Evolutionary conservation across 1,284 basidiomycete genomes (phyloP).

Genomic region (Agaricales sp.): DNA sequence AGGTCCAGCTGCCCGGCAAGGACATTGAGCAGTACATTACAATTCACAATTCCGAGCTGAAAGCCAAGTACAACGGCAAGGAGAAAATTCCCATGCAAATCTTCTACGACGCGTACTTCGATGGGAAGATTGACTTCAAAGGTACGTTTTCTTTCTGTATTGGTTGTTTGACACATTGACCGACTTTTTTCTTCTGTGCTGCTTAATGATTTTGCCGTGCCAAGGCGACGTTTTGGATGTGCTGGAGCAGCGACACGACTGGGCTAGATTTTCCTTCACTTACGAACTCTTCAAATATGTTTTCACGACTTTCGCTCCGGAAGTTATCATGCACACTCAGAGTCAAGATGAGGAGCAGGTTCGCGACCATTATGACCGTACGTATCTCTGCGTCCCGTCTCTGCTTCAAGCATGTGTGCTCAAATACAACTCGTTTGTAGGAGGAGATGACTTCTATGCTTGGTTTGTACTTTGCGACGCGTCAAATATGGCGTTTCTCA

Average conservation of each 20-base stretch:
- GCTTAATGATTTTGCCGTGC: conserved; percentile 9
- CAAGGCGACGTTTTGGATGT: conserved; percentile 90
- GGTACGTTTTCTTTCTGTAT: conserved; percentile 37
- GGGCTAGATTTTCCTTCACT: conserved; percentile 86
- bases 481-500: neutral
- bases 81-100: conserved; percentile 97
- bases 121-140: conserved; percentile 93
- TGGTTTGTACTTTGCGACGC: conserved; percentile 39
- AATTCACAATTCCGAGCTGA: conserved; percentile 79
- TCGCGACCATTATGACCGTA: conserved; percentile 93
- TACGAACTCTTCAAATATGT: conserved; percentile 92
- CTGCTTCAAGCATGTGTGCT: conserved; percentile 13
- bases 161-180: conserved; percentile 9
- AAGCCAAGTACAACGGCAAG: conserved; percentile 66
- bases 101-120: conserved; percentile 98
- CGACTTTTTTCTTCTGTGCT: conserved; percentile 3
- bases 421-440: conserved; percentile 20
- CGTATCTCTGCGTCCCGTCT: conserved; percentile 20
- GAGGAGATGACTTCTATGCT: conserved; percentile 88
- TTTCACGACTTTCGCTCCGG: conserved; percentile 81
- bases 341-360: conserved; percentile 94
- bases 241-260: conserved; percentile 93
- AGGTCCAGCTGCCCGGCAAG: conserved; percentile 79
- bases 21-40: conserved; percentile 86
- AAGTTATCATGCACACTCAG: conserved; percentile 86